phyloP scores from a whole-genome alignment of 176 grass and related monocot genomes.

The Bonia amplexicaulis region DNA sequence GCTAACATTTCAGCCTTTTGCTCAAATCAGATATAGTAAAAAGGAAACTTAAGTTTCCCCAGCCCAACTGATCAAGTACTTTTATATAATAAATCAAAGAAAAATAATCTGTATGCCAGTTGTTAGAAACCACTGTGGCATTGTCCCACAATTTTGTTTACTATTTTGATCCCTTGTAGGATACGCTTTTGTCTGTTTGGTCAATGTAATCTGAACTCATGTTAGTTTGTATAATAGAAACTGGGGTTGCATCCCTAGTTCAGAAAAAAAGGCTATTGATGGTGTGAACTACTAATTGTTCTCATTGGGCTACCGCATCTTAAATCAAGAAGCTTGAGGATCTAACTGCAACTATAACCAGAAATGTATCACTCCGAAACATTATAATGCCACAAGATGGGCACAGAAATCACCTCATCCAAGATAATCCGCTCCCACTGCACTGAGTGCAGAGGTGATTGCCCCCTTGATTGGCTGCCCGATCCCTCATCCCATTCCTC shows the following conservation, averaged over 20 bases:
- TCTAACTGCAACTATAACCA: background rate
- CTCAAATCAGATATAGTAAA: background rate
- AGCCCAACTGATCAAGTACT: background rate
- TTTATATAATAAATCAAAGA: background rate
- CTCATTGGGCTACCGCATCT: background rate
- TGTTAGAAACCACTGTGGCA: background rate
- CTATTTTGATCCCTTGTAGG: background rate
- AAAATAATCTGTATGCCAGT: background rate
- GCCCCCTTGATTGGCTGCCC: slow-evolving; percentile 13
- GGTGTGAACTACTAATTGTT: background rate
- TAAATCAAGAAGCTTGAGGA: background rate
- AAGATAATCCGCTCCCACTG: slow-evolving; percentile 88
- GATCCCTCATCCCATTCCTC: slow-evolving; percentile 1
- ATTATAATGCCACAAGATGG: background rate
- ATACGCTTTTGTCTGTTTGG: background rate
- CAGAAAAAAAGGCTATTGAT: background rate
- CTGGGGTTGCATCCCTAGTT: background rate
- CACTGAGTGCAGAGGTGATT: slow-evolving; percentile 71
- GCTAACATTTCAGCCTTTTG: background rate
- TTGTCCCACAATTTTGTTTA: background rate
- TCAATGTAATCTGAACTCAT: background rate
- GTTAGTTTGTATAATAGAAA: background rate
- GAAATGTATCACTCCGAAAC: background rate
- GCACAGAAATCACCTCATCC: slow-evolving; percentile 68
- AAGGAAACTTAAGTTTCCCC: slow-evolving; percentile 1